Percentiles rank a stretch among this genome's conserved stretches.
phyloP scores from a whole-genome alignment of 2,329 filamentous ascomycete species.

The Emydomyces testavorans region DNA sequence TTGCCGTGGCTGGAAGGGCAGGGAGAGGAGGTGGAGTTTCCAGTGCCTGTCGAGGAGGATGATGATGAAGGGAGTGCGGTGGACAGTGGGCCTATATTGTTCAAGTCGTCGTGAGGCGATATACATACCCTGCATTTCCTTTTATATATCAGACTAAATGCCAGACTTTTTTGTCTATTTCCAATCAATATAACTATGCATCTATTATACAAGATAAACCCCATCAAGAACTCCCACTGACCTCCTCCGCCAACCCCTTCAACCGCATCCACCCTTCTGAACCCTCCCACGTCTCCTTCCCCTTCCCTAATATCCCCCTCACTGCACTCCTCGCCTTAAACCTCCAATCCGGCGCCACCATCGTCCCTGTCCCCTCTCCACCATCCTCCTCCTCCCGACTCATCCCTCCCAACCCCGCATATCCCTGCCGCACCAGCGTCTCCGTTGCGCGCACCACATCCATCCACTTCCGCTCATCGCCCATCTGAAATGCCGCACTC shows the following conservation, averaged over 20 bases:
- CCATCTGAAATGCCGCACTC: slow-evolving; percentile 39
- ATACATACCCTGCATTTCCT: neutral
- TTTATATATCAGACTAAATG: neutral
- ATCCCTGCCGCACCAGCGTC: slow-evolving; percentile 60
- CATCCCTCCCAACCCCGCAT: slow-evolving; percentile 64
- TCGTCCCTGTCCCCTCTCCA: slow-evolving; percentile 40
- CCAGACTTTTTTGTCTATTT: neutral
- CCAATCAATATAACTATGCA: neutral
- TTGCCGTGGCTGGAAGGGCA: slow-evolving; percentile 13
- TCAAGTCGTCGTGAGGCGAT: neutral
- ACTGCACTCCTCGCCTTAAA: slow-evolving; percentile 79
- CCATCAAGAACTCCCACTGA: slow-evolving; percentile 20
- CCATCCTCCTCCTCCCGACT: slow-evolving; percentile 43
- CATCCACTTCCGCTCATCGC: slow-evolving; percentile 55
- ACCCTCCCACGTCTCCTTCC: slow-evolving; percentile 71
- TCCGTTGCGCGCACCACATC: slow-evolving; percentile 66
- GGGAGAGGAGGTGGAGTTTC: slow-evolving; percentile 9
- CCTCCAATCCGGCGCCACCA: slow-evolving; percentile 71
- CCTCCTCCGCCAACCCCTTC: slow-evolving; percentile 31
- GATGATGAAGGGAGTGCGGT: neutral
- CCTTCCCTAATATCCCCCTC: slow-evolving; percentile 70
- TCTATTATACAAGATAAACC: neutral
- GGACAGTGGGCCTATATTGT: slow-evolving; percentile 1
- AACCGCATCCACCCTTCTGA: slow-evolving; percentile 35
- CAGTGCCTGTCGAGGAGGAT: slow-evolving; percentile 6